Percentiles rank a stretch among this genome's conserved stretches.
phyloP scores from a whole-genome alignment of 352 stramenopile genomes.

The Pythium folliculosum region DNA sequence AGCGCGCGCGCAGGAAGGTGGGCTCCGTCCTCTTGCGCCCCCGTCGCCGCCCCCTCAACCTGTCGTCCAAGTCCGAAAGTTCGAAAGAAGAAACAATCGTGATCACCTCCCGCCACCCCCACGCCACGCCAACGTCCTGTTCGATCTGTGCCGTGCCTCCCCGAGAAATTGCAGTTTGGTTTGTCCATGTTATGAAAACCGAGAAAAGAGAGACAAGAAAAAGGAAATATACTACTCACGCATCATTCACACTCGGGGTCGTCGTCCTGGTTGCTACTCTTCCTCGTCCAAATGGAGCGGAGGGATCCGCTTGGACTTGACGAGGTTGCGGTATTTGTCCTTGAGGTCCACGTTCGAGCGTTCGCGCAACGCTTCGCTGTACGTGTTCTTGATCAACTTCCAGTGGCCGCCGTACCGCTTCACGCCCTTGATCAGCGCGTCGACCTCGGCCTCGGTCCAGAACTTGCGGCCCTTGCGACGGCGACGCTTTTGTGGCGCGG shows the following conservation, averaged over 20 bases:
- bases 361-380: constrained; percentile 40
- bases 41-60: not conserved
- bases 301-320: constrained; percentile 44
- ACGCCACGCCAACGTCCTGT: not conserved
- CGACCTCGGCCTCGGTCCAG: constrained; percentile 59
- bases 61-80: constrained; percentile 23
- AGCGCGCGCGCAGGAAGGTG: not conserved
- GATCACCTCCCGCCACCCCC: not conserved
- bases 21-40: not conserved
- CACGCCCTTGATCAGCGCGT: constrained; percentile 62
- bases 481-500: not conserved
- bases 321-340: constrained; percentile 83
- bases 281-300: constrained; percentile 18
- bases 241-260: not conserved
- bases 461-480: constrained; percentile 30
- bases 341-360: constrained; percentile 81
- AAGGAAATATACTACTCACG: constrained; percentile 9
- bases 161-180: constrained; percentile 15
- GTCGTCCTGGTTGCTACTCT: not conserved
- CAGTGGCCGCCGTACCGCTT: constrained; percentile 53
- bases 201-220: constrained; percentile 2
- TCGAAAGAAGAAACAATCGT: constrained; percentile 23
- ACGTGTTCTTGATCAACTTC: constrained; percentile 70
- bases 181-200: constrained; percentile 14
- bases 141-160: constrained; percentile 8